Evolutionary conservation across 306 rosid species (phyloP).

Genomic region (Arachis stenosperma): DNA sequence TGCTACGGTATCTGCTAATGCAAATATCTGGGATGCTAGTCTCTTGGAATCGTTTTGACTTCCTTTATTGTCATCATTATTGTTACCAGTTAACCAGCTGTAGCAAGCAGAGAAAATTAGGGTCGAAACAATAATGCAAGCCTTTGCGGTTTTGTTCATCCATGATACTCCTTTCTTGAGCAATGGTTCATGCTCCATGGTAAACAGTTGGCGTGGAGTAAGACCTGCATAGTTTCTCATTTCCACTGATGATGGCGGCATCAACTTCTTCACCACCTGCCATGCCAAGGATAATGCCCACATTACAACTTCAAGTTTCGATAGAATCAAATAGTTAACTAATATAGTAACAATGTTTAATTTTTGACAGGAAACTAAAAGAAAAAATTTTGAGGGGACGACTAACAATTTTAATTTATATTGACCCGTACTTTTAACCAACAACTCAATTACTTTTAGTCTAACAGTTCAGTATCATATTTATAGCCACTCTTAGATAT

Average conservation of each 20-base stretch:
- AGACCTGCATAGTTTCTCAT: conserved; percentile 2
- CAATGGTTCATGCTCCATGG: conserved; percentile 34
- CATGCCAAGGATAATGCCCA: neutral
- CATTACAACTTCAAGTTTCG: too few relatives aligned
- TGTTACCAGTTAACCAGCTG: conserved; percentile 48
- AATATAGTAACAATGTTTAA: too few relatives aligned
- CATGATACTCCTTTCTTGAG: conserved; percentile 49
- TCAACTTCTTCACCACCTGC: conserved; percentile 56
- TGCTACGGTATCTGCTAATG: conserved; percentile 48
- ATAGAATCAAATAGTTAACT: too few relatives aligned
- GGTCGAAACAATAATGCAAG: conserved; percentile 57
- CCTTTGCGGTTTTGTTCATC: conserved; percentile 57
- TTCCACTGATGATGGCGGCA: conserved; percentile 38
- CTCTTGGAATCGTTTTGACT: conserved; percentile 35
- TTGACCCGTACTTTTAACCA: too few relatives aligned
- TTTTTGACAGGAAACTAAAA: too few relatives aligned
- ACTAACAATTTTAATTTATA: too few relatives aligned
- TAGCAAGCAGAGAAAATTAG: conserved; percentile 55
- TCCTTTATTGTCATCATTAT: conserved; percentile 10
- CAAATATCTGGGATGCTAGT: conserved; percentile 36
- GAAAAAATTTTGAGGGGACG: too few relatives aligned
- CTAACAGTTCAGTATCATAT: too few relatives aligned
- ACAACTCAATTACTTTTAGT: too few relatives aligned
- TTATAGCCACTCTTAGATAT: too few relatives aligned
- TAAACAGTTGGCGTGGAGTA: conserved; percentile 51